Evolutionary conservation across 345 rosid genomes (phyloP).

Genomic region (Euphorbia peplus): DNA sequence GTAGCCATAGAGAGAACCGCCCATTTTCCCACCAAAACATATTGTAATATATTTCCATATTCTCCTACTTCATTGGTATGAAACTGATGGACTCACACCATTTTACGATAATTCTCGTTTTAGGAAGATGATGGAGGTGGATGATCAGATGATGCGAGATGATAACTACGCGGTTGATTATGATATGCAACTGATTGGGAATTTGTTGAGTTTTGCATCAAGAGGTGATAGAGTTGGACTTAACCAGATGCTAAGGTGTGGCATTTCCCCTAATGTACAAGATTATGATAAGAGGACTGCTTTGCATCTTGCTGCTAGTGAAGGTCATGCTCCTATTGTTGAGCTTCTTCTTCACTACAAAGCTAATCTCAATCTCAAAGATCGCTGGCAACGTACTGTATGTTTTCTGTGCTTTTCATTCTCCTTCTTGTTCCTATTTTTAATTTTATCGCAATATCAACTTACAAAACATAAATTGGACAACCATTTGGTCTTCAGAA

Average conservation of each 20-base stretch:
- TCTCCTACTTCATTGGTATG: neutral
- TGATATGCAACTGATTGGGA: constrained; percentile 60
- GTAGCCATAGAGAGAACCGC: constrained; percentile 26
- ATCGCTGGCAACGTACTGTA: constrained; percentile 59
- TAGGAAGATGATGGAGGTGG: constrained; percentile 18
- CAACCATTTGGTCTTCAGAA: neutral
- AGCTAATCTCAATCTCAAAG: constrained; percentile 53
- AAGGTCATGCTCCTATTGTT: constrained; percentile 58
- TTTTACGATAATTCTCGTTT: neutral
- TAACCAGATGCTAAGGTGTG: constrained; percentile 54
- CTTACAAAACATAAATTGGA: no score
- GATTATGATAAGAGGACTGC: constrained; percentile 60
- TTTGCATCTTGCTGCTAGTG: constrained; percentile 64
- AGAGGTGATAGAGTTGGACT: constrained; percentile 64
- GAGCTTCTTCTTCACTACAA: constrained; percentile 57
- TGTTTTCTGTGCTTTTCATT: neutral
- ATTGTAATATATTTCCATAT: neutral
- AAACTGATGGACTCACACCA: neutral
- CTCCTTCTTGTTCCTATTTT: neutral
- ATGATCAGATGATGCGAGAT: constrained; percentile 20
- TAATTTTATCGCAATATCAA: no score
- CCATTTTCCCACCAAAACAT: constrained; percentile 19
- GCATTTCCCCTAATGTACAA: constrained; percentile 54
- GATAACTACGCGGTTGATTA: constrained; percentile 25
- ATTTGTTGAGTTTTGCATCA: constrained; percentile 56